Percentiles rank a stretch among this genome's conserved stretches.
Evolutionary conservation across 2,329 filamentous ascomycete genomes (phyloP).

Genomic region (Cryoendolithus antarcticus): DNA sequence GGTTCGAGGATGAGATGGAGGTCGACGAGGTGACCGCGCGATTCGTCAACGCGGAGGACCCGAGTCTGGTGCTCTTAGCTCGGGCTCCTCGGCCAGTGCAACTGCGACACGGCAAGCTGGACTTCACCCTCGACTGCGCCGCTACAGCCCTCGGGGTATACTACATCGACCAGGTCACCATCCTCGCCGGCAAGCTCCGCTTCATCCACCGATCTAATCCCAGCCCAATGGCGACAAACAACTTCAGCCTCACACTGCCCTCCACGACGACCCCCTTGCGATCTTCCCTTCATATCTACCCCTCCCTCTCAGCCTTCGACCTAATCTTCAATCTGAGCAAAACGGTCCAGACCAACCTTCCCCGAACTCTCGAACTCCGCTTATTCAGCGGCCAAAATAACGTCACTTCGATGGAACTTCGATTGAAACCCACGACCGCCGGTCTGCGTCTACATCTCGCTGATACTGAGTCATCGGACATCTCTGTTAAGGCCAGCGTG

Average conservation of each 20-base stretch:
- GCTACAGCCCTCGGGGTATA: slow-evolving; percentile 60
- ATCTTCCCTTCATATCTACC: slow-evolving; percentile 43
- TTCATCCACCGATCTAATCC: slow-evolving; percentile 38
- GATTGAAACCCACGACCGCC: slow-evolving; percentile 47
- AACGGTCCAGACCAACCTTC: slow-evolving; percentile 65
- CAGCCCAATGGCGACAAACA: too few species aligned
- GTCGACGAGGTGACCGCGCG: slow-evolving; percentile 54
- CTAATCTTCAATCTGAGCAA: slow-evolving; percentile 54
- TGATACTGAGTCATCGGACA: slow-evolving; percentile 26
- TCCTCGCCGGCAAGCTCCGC: slow-evolving; percentile 51
- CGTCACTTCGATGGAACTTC: slow-evolving; percentile 36
- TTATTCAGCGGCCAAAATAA: slow-evolving; percentile 65
- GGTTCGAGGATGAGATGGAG: slow-evolving; percentile 58
- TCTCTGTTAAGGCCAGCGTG: slow-evolving; percentile 7
- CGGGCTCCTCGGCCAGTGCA: slow-evolving; percentile 35
- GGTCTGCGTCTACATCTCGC: slow-evolving; percentile 45
- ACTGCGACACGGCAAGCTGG: slow-evolving; percentile 45
- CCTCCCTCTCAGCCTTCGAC: slow-evolving; percentile 55
- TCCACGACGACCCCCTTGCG: slow-evolving; percentile 32
- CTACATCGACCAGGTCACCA: slow-evolving; percentile 57
- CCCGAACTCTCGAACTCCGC: slow-evolving; percentile 63
- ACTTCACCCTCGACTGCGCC: slow-evolving; percentile 38
- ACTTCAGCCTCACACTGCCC: slow-evolving; percentile 33
- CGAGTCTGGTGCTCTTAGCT: slow-evolving; percentile 56
- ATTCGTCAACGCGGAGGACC: slow-evolving; percentile 45